Percentiles rank a stretch among this genome's conserved stretches.
Evolutionary conservation across 2,329 filamentous ascomycete genomes (phyloP).

Genomic region (Claviceps maximensis): DNA sequence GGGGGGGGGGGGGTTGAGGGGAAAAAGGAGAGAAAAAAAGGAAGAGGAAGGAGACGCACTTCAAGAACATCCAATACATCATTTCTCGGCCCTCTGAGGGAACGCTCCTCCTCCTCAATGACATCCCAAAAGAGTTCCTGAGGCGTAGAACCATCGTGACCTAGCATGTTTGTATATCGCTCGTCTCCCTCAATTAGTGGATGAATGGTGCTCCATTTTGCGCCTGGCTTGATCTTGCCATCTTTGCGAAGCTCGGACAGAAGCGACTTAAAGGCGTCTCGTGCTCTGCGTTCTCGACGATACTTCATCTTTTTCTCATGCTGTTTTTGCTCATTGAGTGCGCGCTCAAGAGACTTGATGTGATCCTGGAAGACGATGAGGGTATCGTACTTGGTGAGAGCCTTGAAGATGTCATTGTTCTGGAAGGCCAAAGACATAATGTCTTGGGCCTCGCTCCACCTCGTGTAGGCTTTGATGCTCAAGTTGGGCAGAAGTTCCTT

Average conservation of each 20-base stretch:
- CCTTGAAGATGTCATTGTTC: conserved; percentile 71
- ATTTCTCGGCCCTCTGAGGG: conserved; percentile 68
- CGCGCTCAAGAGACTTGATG: conserved; percentile 81
- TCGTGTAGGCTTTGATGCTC: conserved; percentile 81
- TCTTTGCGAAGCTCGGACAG: conserved; percentile 59
- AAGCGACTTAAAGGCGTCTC: conserved; percentile 66
- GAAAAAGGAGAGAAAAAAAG: neutral
- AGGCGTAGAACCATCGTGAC: conserved; percentile 71
- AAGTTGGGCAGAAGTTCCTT: conserved; percentile 65
- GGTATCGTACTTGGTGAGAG: conserved; percentile 78
- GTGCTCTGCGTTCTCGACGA: conserved; percentile 71
- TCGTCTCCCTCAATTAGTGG: conserved; percentile 65
- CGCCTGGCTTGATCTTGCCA: conserved; percentile 77
- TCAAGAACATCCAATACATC: conserved; percentile 80
- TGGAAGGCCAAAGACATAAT: conserved; percentile 70
- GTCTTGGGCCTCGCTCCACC: conserved; percentile 81
- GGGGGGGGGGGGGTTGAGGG: no score
- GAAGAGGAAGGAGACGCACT: conserved; percentile 38
- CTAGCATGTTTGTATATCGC: conserved; percentile 72
- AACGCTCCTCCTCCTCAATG: conserved; percentile 83
- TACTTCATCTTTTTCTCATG: conserved; percentile 70
- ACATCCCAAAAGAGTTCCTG: conserved; percentile 94
- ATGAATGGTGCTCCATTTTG: conserved; percentile 77
- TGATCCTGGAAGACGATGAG: conserved; percentile 89
- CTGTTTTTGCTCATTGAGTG: conserved; percentile 83